Conservation (phyloP, 2,329 filamentous ascomycete species). For the Coniochaeta sp. region DNA sequence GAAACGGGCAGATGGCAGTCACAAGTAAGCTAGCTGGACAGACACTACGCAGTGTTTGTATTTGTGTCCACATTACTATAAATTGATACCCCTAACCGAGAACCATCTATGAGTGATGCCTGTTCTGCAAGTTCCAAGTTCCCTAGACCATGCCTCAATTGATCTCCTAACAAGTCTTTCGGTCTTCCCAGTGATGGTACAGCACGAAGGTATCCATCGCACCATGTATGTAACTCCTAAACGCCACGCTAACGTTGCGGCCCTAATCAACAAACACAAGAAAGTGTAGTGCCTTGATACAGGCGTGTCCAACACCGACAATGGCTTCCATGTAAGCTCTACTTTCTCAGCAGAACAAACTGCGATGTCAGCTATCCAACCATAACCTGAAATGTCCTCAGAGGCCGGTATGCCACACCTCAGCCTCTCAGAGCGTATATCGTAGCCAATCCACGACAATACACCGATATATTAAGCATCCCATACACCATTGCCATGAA, state of each 20-base stretch:
- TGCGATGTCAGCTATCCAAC: too few relatives aligned
- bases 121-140: background rate
- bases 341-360: too few relatives aligned
- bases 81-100: background rate
- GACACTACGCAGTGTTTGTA: background rate
- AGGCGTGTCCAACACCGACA: background rate
- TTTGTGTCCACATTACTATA: background rate
- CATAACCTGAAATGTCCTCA: too few relatives aligned
- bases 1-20: background rate
- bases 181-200: background rate
- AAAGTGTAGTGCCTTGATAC: background rate
- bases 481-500: too few relatives aligned
- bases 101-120: background rate
- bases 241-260: conserved; percentile 7
- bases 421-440: too few relatives aligned
- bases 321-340: too few relatives aligned
- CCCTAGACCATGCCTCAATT: background rate
- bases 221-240: background rate
- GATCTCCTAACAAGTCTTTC: too few relatives aligned
- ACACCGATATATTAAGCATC: too few relatives aligned
- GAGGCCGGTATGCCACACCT: too few relatives aligned
- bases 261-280: background rate
- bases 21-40: background rate
- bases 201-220: background rate
- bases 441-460: too few relatives aligned